phyloP scores from a whole-genome alignment of 2,329 filamentous ascomycete genomes.

The Penicillium sp. region DNA sequence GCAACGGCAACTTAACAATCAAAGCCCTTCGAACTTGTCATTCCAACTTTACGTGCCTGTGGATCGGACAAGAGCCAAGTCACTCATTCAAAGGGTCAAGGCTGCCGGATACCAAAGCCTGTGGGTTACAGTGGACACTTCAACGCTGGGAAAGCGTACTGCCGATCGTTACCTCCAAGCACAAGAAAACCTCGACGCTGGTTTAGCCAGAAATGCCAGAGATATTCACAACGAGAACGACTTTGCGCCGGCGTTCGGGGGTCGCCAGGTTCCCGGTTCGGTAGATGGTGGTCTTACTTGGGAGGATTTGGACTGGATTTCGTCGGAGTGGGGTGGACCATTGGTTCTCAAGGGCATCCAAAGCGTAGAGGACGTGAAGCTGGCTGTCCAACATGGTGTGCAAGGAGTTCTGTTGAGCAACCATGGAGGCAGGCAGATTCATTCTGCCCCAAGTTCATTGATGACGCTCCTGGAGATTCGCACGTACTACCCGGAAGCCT shows the following conservation, averaged over 20 bases:
- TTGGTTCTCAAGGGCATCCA: slow-evolving; percentile 21
- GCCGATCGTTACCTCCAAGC: slow-evolving; percentile 21
- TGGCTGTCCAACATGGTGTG: slow-evolving; percentile 17
- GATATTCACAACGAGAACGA: slow-evolving; percentile 13
- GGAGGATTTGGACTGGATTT: slow-evolving; percentile 9
- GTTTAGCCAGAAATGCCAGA: neutral
- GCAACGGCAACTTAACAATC: slow-evolving; percentile 10
- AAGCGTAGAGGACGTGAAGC: slow-evolving; percentile 19
- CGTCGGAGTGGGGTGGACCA: slow-evolving; percentile 3
- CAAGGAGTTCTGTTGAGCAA: slow-evolving; percentile 56
- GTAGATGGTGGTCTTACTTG: slow-evolving; percentile 17
- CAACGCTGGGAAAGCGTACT: slow-evolving; percentile 19
- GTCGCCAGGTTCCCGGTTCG: slow-evolving; percentile 18
- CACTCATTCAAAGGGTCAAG: slow-evolving; percentile 18
- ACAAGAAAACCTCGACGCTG: slow-evolving; percentile 15
- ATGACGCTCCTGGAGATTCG: slow-evolving; percentile 53
- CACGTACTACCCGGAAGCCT: slow-evolving; percentile 49
- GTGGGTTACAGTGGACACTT: slow-evolving; percentile 21
- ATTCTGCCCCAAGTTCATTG: slow-evolving; percentile 48
- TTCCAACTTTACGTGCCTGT: slow-evolving; percentile 19
- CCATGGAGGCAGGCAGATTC: slow-evolving; percentile 55
- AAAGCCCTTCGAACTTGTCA: slow-evolving; percentile 16
- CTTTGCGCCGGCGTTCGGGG: slow-evolving; percentile 17
- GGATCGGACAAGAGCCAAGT: slow-evolving; percentile 14
- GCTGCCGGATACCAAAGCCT: slow-evolving; percentile 19